These are phyloP conservation scores for Gossypium thurberi DNA, from an alignment of 345 rosid genomes.

Conservation along the genomic window DNA sequence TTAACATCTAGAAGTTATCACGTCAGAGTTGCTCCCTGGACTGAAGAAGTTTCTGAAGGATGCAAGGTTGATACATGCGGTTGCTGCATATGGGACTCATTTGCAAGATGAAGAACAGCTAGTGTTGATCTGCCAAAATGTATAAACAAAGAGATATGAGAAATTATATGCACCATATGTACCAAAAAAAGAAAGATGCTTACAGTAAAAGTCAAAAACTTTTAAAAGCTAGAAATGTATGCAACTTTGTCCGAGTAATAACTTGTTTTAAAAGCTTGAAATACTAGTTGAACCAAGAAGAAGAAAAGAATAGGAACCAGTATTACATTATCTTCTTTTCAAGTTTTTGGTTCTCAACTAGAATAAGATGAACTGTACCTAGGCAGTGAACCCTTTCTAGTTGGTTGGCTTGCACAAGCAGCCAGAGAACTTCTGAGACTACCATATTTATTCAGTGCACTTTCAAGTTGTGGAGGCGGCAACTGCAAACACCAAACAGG, in stretches of 20 bases:
- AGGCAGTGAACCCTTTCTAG: constrained; percentile 52
- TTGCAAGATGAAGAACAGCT: constrained; percentile 64
- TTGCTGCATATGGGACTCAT: constrained; percentile 36
- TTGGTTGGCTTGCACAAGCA: constrained; percentile 64
- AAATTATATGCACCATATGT: not conserved
- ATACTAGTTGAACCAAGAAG: not conserved
- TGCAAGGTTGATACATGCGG: constrained; percentile 41
- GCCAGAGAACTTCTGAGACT: constrained; percentile 67
- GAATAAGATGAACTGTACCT: constrained; percentile 37
- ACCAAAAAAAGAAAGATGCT: not conserved
- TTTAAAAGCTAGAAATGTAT: not conserved
- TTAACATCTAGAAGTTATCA: constrained; percentile 17
- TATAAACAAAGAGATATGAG: not conserved
- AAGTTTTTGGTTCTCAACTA: not conserved
- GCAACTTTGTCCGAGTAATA: not conserved
- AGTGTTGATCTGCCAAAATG: constrained; percentile 55
- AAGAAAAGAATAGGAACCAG: not conserved
- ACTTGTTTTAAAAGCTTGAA: not conserved
- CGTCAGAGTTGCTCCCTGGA: constrained; percentile 47
- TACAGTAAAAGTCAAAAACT: not conserved
- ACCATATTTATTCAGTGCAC: constrained; percentile 64
- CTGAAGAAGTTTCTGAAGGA: constrained; percentile 53
- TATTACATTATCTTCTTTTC: not conserved
- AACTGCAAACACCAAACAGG: constrained; percentile 45
- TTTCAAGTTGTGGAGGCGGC: constrained; percentile 80